Evolutionary conservation across 31 red algal species (phyloP).

Genomic region (Endocladia muricata): DNA sequence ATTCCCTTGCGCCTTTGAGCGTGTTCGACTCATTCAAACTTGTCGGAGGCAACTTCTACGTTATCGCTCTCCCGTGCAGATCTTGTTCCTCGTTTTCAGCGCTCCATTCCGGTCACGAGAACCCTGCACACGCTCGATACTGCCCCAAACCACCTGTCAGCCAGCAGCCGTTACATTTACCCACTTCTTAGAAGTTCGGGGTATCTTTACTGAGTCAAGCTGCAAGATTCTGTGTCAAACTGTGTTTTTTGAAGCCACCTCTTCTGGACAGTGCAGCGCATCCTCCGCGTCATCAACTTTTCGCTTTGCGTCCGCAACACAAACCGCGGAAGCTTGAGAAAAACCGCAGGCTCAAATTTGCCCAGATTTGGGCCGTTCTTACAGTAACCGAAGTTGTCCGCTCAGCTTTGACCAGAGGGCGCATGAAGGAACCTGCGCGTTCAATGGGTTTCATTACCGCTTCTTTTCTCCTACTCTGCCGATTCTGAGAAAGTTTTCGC

Average conservation of each 20-base stretch:
- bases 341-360: neutral
- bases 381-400: conserved; percentile 29
- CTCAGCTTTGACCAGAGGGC: conserved; percentile 6
- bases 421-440: conserved; percentile 20
- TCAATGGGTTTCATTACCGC: conserved; percentile 27
- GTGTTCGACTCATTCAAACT: neutral
- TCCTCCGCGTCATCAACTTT: too few species aligned
- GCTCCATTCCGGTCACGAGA: neutral
- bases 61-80: neutral
- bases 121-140: neutral
- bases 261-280: too few species aligned
- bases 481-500: conserved; percentile 12
- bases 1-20: neutral
- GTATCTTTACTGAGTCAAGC: too few species aligned
- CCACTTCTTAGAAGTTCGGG: neutral
- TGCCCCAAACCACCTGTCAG: conserved; percentile 8
- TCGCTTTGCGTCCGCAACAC: too few species aligned
- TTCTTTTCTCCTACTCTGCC: conserved; percentile 3
- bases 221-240: too few species aligned
- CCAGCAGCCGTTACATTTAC: conserved; percentile 3
- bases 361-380: neutral
- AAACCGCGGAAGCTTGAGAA: too few species aligned
- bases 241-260: too few species aligned
- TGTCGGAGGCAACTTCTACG: conserved; percentile 51
- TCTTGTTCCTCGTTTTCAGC: neutral